Evolutionary conservation across 108 stramenopile genomes (phyloP).

Genomic region (Cyclotella sp.): DNA sequence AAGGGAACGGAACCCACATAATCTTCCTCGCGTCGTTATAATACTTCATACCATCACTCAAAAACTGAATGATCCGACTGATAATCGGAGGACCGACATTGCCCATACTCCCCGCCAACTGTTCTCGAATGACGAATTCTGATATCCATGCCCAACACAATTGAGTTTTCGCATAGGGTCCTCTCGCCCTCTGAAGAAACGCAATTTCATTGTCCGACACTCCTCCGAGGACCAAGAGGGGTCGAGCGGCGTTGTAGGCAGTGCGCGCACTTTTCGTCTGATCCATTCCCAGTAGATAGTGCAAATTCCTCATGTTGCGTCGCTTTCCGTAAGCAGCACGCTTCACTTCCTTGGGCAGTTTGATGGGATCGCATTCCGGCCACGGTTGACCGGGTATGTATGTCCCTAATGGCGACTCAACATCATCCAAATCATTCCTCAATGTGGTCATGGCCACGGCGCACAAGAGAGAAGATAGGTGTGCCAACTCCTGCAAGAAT

Average conservation of each 20-base stretch:
- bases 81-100: slow-evolving; percentile 76
- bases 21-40: slow-evolving; percentile 85
- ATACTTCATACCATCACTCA: slow-evolving; percentile 77
- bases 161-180: slow-evolving; percentile 73
- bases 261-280: slow-evolving; percentile 57
- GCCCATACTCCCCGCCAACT: slow-evolving; percentile 70
- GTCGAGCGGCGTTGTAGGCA: slow-evolving; percentile 65
- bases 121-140: slow-evolving; percentile 80
- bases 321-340: slow-evolving; percentile 20
- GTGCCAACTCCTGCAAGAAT: slow-evolving; percentile 80
- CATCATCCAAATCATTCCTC: slow-evolving; percentile 75
- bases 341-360: slow-evolving; percentile 48
- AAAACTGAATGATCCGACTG: slow-evolving; percentile 70
- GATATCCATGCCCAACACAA: slow-evolving; percentile 76
- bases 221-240: slow-evolving; percentile 79
- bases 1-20: slow-evolving; percentile 79
- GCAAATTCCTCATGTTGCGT: slow-evolving; percentile 20
- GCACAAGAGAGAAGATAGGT: slow-evolving; percentile 64
- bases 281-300: slow-evolving; percentile 58
- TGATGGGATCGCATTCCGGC: slow-evolving; percentile 73
- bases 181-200: slow-evolving; percentile 71
- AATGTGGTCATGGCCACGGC: slow-evolving; percentile 79
- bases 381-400: slow-evolving; percentile 64
- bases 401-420: slow-evolving; percentile 60
- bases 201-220: slow-evolving; percentile 73